Evolutionary conservation across 345 rosid genomes (phyloP).

Genomic region (Trapa incisa): DNA sequence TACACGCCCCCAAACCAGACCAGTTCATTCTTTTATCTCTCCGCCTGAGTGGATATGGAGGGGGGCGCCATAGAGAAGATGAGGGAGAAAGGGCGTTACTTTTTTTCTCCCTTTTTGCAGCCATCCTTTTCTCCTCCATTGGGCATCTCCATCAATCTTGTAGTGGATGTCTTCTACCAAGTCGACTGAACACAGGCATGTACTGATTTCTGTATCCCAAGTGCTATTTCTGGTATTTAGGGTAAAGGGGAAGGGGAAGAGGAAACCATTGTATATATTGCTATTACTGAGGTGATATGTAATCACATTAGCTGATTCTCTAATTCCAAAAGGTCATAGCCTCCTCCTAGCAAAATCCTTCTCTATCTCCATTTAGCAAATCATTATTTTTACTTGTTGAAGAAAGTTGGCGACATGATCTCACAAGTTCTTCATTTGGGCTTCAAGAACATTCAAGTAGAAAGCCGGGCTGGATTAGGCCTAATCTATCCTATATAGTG

Average conservation of each 20-base stretch:
- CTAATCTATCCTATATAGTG: not conserved
- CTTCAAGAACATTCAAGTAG: not conserved
- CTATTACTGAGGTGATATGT: not conserved
- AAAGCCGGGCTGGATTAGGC: not conserved
- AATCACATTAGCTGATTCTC: not conserved
- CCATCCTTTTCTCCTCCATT: not conserved
- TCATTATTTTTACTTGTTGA: not conserved
- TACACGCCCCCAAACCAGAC: not conserved
- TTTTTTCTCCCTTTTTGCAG: not conserved
- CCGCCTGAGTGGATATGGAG: not conserved
- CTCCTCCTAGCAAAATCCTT: too few relatives aligned
- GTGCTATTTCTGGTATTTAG: slow-evolving; percentile 7
- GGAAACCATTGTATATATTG: slow-evolving; percentile 25
- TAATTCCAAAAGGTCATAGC: not conserved
- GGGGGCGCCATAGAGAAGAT: not conserved
- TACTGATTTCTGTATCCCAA: slow-evolving; percentile 25
- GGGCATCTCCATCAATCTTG: not conserved
- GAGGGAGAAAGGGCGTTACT: not conserved
- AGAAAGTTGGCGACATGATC: not conserved
- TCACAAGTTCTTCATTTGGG: not conserved
- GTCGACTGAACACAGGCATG: not conserved
- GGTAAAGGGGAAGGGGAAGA: slow-evolving; percentile 9
- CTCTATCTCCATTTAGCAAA: too few relatives aligned
- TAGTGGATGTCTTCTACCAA: not conserved
- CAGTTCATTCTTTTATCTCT: not conserved